These are phyloP conservation scores for Coprinellus micaceus DNA, from an alignment of 768 basidiomycete genomes.

Conservation along the genomic window DNA sequence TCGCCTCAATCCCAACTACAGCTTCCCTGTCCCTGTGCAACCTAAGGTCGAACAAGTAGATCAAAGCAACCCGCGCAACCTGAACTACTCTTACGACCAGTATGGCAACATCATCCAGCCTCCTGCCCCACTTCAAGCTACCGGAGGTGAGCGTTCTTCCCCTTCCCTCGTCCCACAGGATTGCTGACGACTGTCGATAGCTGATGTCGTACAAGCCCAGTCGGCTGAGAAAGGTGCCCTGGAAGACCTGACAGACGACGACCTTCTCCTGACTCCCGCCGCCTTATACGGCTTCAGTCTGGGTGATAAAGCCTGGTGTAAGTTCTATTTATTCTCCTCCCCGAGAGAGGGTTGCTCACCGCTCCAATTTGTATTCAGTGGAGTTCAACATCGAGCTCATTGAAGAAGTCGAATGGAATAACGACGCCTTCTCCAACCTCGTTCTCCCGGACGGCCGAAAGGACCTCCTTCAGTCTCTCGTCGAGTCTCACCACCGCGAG, in stretches of 20 bases:
- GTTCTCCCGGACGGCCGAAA: conserved; percentile 54
- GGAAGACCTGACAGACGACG: conserved; percentile 45
- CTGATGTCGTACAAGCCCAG: conserved; percentile 13
- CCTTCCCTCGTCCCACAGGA: conserved; percentile 7
- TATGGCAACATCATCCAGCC: conserved; percentile 20
- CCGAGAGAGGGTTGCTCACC: too few species aligned
- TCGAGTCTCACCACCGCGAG: conserved; percentile 54
- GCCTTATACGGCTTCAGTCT: conserved; percentile 64
- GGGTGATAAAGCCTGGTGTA: conserved; percentile 56
- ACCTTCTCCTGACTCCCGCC: conserved; percentile 52
- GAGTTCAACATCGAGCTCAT: conserved; percentile 60
- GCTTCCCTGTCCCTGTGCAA: conserved; percentile 35
- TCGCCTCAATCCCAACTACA: conserved; percentile 48
- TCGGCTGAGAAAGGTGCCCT: conserved; percentile 22
- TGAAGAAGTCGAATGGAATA: conserved; percentile 50
- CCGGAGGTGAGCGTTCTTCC: conserved; percentile 3
- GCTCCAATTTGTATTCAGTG: conserved; percentile 31
- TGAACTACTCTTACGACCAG: too few species aligned
- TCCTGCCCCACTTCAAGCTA: conserved; percentile 4
- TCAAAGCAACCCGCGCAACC: neutral
- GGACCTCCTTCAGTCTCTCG: conserved; percentile 50
- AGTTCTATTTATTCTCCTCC: conserved; percentile 19
- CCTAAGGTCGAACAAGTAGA: conserved; percentile 21
- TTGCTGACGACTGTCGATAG: conserved; percentile 1
- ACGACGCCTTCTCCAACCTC: conserved; percentile 55